A percentile compares a stretch with the other conserved stretches of the same genome.
phyloP scores from a whole-genome alignment of 2,329 filamentous ascomycete genomes.

The Pestalotiopsis fici region DNA sequence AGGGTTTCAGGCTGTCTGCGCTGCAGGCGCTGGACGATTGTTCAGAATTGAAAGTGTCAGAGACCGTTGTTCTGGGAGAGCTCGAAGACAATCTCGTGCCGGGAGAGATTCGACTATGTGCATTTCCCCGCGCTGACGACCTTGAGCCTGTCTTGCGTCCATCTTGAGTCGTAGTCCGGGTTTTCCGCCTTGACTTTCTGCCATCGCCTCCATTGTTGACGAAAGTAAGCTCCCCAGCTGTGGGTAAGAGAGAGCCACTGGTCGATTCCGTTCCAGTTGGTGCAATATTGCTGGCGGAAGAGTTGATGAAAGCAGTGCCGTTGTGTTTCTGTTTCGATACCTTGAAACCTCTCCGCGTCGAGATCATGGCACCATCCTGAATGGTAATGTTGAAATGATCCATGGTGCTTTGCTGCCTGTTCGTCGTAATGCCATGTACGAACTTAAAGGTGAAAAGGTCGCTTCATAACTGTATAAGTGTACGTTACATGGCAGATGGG shows the following conservation, averaged over 20 bases:
- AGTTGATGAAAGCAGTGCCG: constrained; percentile 39
- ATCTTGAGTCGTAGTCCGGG: neutral
- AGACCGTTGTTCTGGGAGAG: constrained; percentile 8
- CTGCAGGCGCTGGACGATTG: neutral
- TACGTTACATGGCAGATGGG: neutral
- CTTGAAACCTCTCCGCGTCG: constrained; percentile 38
- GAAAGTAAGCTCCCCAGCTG: constrained; percentile 12
- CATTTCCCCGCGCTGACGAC: neutral
- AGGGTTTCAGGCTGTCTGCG: too few relatives aligned
- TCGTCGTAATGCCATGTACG: neutral
- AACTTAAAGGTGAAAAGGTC: neutral
- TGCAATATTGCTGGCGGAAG: constrained; percentile 11
- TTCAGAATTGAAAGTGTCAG: constrained; percentile 5
- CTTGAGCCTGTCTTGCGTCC: neutral
- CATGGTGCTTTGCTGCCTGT: constrained; percentile 23
- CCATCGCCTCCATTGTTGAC: constrained; percentile 12
- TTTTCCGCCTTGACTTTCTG: neutral
- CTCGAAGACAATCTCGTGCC: constrained; percentile 5
- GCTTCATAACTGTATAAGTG: neutral
- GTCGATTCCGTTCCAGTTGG: neutral
- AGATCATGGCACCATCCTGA: constrained; percentile 35
- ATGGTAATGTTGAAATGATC: constrained; percentile 40
- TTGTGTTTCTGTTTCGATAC: constrained; percentile 41
- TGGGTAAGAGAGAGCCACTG: neutral
- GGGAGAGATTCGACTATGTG: neutral